Evolutionary conservation across 257 asterid species (phyloP).

Genomic region (Nicotiana sylvestris): DNA sequence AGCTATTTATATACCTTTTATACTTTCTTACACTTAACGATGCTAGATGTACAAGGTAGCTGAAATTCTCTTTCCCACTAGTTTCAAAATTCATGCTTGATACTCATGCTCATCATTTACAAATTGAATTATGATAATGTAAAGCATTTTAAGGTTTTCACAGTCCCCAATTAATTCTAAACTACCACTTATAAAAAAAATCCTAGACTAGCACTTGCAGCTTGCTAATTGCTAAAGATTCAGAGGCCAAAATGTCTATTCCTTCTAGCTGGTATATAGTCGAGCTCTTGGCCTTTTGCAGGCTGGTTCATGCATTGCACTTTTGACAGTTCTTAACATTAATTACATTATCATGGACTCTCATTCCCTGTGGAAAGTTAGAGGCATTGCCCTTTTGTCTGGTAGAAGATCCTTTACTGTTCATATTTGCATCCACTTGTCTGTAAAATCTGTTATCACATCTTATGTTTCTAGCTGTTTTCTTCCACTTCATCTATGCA

Average conservation of each 20-base stretch:
- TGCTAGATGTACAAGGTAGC: neutral
- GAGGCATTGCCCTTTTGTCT: neutral
- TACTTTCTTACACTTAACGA: neutral
- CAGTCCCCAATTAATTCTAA: neutral
- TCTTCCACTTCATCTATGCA: conserved; percentile 30
- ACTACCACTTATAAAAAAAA: neutral
- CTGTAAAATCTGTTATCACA: neutral
- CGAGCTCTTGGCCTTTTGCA: neutral
- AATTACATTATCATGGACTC: neutral
- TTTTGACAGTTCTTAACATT: neutral
- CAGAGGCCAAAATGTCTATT: neutral
- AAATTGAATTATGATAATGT: neutral
- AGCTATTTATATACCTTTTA: neutral
- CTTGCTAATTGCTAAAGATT: neutral
- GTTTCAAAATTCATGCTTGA: neutral
- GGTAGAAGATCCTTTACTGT: neutral
- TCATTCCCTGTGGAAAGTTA: neutral
- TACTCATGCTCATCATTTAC: neutral
- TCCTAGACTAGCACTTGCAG: neutral
- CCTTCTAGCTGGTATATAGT: neutral
- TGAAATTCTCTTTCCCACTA: neutral
- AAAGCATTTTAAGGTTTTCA: neutral
- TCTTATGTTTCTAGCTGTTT: neutral
- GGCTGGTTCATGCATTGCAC: neutral
- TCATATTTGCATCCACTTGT: neutral